Percentiles rank a stretch among this genome's conserved stretches.
phyloP scores from a whole-genome alignment of 2,329 filamentous ascomycete species.

The Aureobasidium sp. region DNA sequence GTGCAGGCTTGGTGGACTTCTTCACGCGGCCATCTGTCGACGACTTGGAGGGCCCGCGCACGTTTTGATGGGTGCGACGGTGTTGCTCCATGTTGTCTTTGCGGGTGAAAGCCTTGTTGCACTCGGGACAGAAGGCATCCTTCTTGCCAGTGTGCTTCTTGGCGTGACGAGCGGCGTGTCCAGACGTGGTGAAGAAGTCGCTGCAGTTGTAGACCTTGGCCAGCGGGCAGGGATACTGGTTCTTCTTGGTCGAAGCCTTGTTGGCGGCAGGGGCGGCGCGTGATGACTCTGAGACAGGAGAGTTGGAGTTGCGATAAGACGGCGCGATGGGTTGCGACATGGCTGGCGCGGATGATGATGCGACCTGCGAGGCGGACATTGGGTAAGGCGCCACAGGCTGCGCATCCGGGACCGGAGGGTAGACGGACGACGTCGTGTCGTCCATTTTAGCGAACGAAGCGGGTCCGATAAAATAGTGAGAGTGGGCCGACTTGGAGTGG shows the following conservation, averaged over 20 bases:
- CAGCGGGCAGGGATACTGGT: constrained; percentile 66
- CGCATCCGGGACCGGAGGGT: constrained; percentile 29
- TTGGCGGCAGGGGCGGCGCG: constrained; percentile 34
- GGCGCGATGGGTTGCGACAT: constrained; percentile 15
- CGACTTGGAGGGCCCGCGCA: constrained; percentile 35
- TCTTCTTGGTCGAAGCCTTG: constrained; percentile 46
- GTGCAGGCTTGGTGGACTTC: constrained; percentile 32
- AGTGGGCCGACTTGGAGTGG: constrained; percentile 19
- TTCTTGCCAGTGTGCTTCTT: constrained; percentile 81
- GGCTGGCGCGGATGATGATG: constrained; percentile 14
- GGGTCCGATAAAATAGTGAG: constrained; percentile 16
- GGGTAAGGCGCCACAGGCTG: constrained; percentile 26
- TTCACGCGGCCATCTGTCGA: constrained; percentile 37
- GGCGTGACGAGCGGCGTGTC: constrained; percentile 75
- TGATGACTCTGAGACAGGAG: constrained; percentile 41
- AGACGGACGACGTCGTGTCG: constrained; percentile 27
- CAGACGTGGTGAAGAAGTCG: constrained; percentile 77
- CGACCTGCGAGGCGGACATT: constrained; percentile 20
- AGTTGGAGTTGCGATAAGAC: constrained; percentile 34
- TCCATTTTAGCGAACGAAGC: constrained; percentile 26
- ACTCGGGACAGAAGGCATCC: constrained; percentile 61
- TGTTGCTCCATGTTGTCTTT: constrained; percentile 87
- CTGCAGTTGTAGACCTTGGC: constrained; percentile 63
- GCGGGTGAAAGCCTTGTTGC: constrained; percentile 72
- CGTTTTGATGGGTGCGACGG: constrained; percentile 61